phyloP scores from a whole-genome alignment of 2,329 filamentous ascomycete species.

The Talaromyces amestolkiae region DNA sequence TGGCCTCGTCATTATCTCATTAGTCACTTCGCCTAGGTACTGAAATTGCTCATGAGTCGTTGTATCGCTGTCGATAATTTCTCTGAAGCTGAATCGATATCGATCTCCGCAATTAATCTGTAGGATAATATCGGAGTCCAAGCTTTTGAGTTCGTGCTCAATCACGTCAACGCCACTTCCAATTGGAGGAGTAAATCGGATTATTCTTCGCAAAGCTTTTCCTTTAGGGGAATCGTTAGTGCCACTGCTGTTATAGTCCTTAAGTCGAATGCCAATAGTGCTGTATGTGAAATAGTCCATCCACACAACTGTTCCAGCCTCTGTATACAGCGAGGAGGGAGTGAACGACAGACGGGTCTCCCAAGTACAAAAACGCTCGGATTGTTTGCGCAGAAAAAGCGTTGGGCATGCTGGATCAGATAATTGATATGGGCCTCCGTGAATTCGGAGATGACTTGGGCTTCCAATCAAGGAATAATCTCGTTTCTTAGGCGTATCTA shows the following conservation, averaged over 20 bases:
- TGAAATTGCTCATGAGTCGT: slow-evolving; percentile 13
- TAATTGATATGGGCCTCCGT: not conserved
- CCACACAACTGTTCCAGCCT: slow-evolving; percentile 56
- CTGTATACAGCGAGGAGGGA: slow-evolving; percentile 44
- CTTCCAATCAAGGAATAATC: slow-evolving; percentile 45
- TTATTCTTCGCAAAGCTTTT: not conserved
- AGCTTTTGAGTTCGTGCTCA: not conserved
- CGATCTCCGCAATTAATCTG: slow-evolving; percentile 25
- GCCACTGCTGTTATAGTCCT: slow-evolving; percentile 12
- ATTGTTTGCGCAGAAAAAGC: not conserved
- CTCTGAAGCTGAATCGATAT: slow-evolving; percentile 31
- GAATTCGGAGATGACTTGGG: not conserved
- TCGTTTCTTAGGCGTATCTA: slow-evolving; percentile 50
- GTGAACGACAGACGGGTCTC: slow-evolving; percentile 43
- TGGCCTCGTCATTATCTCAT: slow-evolving; percentile 33
- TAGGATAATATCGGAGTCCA: not conserved
- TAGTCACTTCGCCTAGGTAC: slow-evolving; percentile 33
- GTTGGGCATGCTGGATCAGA: not conserved
- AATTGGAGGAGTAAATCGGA: not conserved
- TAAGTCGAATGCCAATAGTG: slow-evolving; percentile 41
- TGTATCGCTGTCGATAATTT: not conserved
- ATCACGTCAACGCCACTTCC: not conserved
- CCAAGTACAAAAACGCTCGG: not conserved
- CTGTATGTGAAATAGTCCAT: slow-evolving; percentile 52
- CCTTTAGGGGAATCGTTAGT: not conserved